Percentiles rank a stretch among this genome's conserved stretches.
phyloP scores from a whole-genome alignment of 768 basidiomycete species.

The Pulveroboletus frians region DNA sequence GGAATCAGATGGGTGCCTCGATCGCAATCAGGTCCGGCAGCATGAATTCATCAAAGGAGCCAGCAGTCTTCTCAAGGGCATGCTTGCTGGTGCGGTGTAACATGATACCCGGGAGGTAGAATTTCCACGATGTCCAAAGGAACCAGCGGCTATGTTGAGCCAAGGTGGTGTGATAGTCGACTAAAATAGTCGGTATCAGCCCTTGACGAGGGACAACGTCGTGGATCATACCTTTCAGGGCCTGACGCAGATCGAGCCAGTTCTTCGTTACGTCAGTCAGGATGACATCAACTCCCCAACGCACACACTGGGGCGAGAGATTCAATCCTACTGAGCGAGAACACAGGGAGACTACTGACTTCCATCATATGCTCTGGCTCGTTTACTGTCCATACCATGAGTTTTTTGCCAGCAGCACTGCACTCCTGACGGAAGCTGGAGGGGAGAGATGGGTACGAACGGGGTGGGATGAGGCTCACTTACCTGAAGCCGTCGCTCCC shows the following conservation, averaged over 20 bases:
- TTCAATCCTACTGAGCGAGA: background rate
- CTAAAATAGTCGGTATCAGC: conserved; percentile 29
- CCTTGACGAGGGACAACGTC: background rate
- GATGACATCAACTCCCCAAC: conserved; percentile 76
- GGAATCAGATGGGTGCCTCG: conserved; percentile 14
- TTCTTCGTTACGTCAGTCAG: conserved; percentile 69
- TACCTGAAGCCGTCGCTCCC: conserved; percentile 70
- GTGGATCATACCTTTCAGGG: conserved; percentile 43
- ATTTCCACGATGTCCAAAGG: conserved; percentile 64
- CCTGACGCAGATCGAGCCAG: conserved; percentile 60
- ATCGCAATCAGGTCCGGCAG: conserved; percentile 24
- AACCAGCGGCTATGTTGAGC: conserved; percentile 62
- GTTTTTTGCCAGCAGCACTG: conserved; percentile 67
- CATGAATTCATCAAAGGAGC: conserved; percentile 44
- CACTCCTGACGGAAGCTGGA: conserved; percentile 77
- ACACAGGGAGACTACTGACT: conserved; percentile 37
- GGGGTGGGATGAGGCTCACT: conserved; percentile 15
- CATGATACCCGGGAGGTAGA: conserved; percentile 49
- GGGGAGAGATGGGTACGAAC: conserved; percentile 3
- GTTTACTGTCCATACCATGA: conserved; percentile 98
- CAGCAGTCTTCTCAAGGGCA: conserved; percentile 47
- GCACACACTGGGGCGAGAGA: conserved; percentile 48
- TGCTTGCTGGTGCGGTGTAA: conserved; percentile 26
- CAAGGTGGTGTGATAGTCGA: conserved; percentile 61
- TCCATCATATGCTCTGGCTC: conserved; percentile 85